phyloP scores from a whole-genome alignment of 1,139 yeast species.

The Kazachstania sp. region DNA sequence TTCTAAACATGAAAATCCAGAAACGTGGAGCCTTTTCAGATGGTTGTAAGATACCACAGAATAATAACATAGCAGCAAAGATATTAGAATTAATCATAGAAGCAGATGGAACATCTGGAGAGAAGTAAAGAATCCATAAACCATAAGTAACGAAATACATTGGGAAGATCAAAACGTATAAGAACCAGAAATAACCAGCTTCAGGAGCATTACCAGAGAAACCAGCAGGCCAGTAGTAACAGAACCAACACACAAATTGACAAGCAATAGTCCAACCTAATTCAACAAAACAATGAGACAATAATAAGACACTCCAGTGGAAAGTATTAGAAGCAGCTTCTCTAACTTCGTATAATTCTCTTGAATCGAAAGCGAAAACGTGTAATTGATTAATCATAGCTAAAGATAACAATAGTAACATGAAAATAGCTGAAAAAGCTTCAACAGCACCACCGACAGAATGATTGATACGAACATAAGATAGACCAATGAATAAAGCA shows the following conservation, averaged over 20 bases:
- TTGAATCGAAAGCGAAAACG: constrained; percentile 38
- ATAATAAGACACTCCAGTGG: constrained; percentile 44
- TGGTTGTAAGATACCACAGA: constrained; percentile 54
- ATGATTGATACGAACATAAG: constrained; percentile 37
- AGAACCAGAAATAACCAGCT: constrained; percentile 39
- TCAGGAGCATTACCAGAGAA: constrained; percentile 34
- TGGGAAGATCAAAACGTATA: constrained; percentile 39
- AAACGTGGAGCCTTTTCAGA: constrained; percentile 43
- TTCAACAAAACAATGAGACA: constrained; percentile 37
- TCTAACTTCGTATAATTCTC: constrained; percentile 53
- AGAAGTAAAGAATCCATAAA: constrained; percentile 41
- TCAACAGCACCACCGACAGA: constrained; percentile 42
- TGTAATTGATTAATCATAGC: constrained; percentile 52
- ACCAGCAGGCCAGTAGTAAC: constrained; percentile 39
- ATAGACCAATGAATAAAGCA: constrained; percentile 45
- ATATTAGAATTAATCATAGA: constrained; percentile 40
- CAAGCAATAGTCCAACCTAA: constrained; percentile 40
- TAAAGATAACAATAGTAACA: constrained; percentile 44
- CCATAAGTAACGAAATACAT: constrained; percentile 41
- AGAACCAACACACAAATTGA: constrained; percentile 34
- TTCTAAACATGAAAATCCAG: constrained; percentile 50
- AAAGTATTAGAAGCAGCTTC: constrained; percentile 56
- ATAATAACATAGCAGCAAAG: constrained; percentile 40
- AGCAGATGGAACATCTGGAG: constrained; percentile 45
- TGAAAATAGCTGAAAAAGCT: constrained; percentile 47